phyloP scores from a whole-genome alignment of 2,329 filamentous ascomycete genomes.

The Waltergamsia citrina region DNA sequence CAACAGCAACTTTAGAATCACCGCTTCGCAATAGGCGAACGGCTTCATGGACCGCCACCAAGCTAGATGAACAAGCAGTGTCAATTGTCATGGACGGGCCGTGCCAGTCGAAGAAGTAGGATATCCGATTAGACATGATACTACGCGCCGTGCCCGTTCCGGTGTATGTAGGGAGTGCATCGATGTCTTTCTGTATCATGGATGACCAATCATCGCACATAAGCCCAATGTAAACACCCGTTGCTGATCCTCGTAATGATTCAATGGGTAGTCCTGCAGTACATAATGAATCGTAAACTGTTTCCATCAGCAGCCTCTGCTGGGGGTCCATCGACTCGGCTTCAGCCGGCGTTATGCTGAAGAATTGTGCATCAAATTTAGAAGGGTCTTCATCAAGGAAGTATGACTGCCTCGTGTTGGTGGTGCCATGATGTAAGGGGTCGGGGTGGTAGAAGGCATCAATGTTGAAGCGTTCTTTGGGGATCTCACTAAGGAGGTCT shows the following conservation, averaged over 20 bases:
- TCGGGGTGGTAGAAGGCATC: constrained; percentile 16
- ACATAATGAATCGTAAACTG: constrained; percentile 28
- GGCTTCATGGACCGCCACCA: constrained; percentile 37
- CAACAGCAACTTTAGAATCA: neutral
- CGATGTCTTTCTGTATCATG: constrained; percentile 6
- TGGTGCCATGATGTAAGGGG: constrained; percentile 16
- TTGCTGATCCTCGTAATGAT: constrained; percentile 11
- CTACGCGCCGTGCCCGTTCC: constrained; percentile 13
- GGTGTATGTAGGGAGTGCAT: constrained; percentile 17
- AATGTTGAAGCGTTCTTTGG: constrained; percentile 13
- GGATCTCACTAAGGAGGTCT: constrained; percentile 20
- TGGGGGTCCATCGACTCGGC: constrained; percentile 31
- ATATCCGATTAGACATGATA: constrained; percentile 41
- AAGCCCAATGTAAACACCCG: constrained; percentile 19
- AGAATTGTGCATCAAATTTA: constrained; percentile 24
- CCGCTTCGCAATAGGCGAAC: constrained; percentile 33
- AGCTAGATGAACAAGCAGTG: constrained; percentile 38
- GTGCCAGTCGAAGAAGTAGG: constrained; percentile 41
- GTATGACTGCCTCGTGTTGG: constrained; percentile 18
- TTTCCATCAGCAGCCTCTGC: constrained; percentile 28
- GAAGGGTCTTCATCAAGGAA: constrained; percentile 21
- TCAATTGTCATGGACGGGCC: constrained; percentile 41
- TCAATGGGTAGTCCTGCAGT: constrained; percentile 20
- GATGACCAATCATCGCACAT: too few relatives aligned
- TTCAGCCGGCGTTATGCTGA: constrained; percentile 26